phyloP scores from a whole-genome alignment of 106 monocot species.

The Amphibolis antarctica region DNA sequence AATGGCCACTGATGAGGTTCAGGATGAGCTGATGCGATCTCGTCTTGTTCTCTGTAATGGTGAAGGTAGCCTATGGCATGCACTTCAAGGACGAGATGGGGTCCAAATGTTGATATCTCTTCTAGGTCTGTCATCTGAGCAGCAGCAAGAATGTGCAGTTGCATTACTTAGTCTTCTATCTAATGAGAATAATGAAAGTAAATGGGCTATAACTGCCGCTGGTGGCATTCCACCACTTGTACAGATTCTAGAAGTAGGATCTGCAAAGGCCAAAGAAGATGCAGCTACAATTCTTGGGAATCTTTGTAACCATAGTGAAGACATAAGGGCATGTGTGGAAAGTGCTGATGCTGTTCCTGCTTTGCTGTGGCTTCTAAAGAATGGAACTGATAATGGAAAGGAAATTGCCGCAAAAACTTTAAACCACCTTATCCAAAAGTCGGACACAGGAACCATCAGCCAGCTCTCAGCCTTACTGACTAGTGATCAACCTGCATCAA shows the following conservation, averaged over 20 bases:
- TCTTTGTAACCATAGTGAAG: constrained; percentile 96
- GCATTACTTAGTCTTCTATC: constrained; percentile 81
- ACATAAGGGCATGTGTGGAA: constrained; percentile 94
- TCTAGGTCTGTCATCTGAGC: constrained; percentile 96
- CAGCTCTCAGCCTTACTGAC: constrained; percentile 85
- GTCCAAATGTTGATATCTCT: constrained; percentile 91
- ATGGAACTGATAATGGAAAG: constrained; percentile 94
- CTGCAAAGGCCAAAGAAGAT: constrained; percentile 93
- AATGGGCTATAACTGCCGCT: constrained; percentile 99
- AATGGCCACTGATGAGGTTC: constrained; percentile 76
- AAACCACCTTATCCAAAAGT: constrained; percentile 86
- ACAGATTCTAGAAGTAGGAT: constrained; percentile 92
- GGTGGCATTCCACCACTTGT: constrained; percentile 99
- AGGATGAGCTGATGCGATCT: constrained; percentile 73
- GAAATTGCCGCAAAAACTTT: constrained; percentile 87
- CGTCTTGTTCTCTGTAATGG: constrained; percentile 68
- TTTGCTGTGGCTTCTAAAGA: constrained; percentile 92
- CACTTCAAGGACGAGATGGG: constrained; percentile 85
- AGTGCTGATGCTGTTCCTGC: constrained; percentile 99
- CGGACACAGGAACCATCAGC: constrained; percentile 90
- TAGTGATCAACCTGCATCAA: constrained; percentile 92
- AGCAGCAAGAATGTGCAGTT: constrained; percentile 97
- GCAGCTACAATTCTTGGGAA: constrained; percentile 92
- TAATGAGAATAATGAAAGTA: constrained; percentile 91
- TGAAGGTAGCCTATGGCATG: constrained; percentile 70